A percentile compares a stretch with the other conserved stretches of the same genome.
These are phyloP conservation scores for Brasenia schreberi DNA, from an alignment of 164 flowering plant genomes.

Conservation along the genomic window DNA sequence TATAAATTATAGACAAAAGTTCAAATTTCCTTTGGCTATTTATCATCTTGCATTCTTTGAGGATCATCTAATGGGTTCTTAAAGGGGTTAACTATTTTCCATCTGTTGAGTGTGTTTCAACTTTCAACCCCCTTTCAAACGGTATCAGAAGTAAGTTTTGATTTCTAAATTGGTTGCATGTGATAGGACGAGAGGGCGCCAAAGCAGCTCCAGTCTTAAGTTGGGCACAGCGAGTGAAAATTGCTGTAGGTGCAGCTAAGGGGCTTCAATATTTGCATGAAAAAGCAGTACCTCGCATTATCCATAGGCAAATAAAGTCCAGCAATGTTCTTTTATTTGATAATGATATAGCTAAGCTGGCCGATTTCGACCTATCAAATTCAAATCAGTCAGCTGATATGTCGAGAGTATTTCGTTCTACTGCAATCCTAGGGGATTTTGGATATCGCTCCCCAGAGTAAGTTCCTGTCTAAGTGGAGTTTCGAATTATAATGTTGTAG, in stretches of 20 bases:
- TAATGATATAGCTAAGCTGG: conserved; percentile 70
- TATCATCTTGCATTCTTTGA: no score
- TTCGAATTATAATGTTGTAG: not conserved
- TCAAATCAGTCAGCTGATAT: conserved; percentile 82
- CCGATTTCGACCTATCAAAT: conserved; percentile 66
- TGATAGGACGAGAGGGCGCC: conserved; percentile 57
- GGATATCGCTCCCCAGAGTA: conserved; percentile 98
- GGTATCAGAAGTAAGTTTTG: no score
- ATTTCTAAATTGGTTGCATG: no score
- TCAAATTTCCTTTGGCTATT: no score
- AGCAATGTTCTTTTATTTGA: conserved; percentile 70
- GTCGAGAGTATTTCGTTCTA: conserved; percentile 83
- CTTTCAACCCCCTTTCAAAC: no score
- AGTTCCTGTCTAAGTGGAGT: conserved; percentile 11
- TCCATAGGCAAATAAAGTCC: conserved; percentile 82
- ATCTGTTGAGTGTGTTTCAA: no score
- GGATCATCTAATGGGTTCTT: no score
- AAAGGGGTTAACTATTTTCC: no score
- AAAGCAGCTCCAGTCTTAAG: conserved; percentile 76
- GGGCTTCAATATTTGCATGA: conserved; percentile 86
- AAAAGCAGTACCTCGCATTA: conserved; percentile 55
- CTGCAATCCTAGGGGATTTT: conserved; percentile 84
- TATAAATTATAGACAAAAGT: no score
- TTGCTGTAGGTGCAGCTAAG: conserved; percentile 81
- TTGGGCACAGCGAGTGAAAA: conserved; percentile 80